Evolutionary conservation across 2,329 filamentous ascomycete genomes (phyloP).

Genomic region (Colletotrichum spinosum): DNA sequence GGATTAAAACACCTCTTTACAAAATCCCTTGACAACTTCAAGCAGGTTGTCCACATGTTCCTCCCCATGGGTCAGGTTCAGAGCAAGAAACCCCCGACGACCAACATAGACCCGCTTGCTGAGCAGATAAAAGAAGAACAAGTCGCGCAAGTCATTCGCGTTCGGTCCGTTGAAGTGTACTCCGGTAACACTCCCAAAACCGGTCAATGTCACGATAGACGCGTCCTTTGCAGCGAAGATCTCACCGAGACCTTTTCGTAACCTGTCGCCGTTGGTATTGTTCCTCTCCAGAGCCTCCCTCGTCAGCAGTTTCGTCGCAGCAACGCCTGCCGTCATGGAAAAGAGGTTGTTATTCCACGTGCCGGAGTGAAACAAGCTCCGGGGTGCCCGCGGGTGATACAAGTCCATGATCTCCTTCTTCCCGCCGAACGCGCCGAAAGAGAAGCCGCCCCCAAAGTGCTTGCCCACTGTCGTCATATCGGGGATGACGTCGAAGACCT

Average conservation of each 20-base stretch:
- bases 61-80: slow-evolving; percentile 34
- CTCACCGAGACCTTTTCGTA: slow-evolving; percentile 19
- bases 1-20: slow-evolving; percentile 10
- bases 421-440: slow-evolving; percentile 76
- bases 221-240: slow-evolving; percentile 12
- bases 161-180: slow-evolving; percentile 28
- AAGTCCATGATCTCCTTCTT: slow-evolving; percentile 67
- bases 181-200: slow-evolving; percentile 32
- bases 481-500: slow-evolving; percentile 57
- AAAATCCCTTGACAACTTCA: slow-evolving; percentile 14
- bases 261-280: slow-evolving; percentile 17
- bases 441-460: slow-evolving; percentile 73
- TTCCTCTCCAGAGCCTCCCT: slow-evolving; percentile 27
- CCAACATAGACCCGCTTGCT: slow-evolving; percentile 29
- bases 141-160: slow-evolving; percentile 11
- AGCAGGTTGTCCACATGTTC: slow-evolving; percentile 23
- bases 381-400: slow-evolving; percentile 60
- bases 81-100: slow-evolving; percentile 33
- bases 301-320: slow-evolving; percentile 33
- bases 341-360: slow-evolving; percentile 39
- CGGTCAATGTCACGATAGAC: slow-evolving; percentile 22
- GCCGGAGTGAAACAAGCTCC: slow-evolving; percentile 36
- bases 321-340: slow-evolving; percentile 37
- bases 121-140: slow-evolving; percentile 36
- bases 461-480: slow-evolving; percentile 76